Base-by-base conservation (phyloP, 768 basidiomycete species). In the Phlegmacium glaucopus region DNA sequence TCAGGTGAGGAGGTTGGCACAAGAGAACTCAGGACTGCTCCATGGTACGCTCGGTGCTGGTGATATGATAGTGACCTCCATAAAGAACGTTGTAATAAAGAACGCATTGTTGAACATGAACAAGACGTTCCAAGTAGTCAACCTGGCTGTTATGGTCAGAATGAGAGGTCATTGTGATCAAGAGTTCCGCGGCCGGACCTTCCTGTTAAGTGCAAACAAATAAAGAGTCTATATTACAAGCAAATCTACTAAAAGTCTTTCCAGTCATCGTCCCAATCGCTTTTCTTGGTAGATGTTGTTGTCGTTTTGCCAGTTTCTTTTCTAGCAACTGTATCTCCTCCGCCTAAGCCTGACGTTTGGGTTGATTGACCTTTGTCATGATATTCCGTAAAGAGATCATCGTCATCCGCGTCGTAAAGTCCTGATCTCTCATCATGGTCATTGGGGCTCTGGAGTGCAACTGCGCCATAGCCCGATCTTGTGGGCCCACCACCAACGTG, bases 241-340 rank as follows among this genome's bases (percentile, higher is more conserved):
- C 42, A 22, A 34, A n/a, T 11, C 34, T 35, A 57, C 71, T 79
- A 90, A 55, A 89, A 89, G 61, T 87, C 85, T 64, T 89, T 83
- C 87, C 87, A 90, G 41, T 87, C 87, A 51, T 84, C 83, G 51
- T 85, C 81, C 82, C 87, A 89, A 35, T 79, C 80, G 51, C 75
- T 79, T 42, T 72, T 72, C 60, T 77, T 77, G 50, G 73, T 72
- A 15, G 68, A 58, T 9, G 62, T 50, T 16, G 64, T 53, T 4
- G 67, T 57, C 8, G 60, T 51, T 11, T 45, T 27, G 61, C 16
- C 17, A 47, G 29, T 13, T 58, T 49, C 8, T 47, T 39, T 28
- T 47, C 44, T 4, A 44, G 39, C n/a, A n/a, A n/a, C n/a, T n/a
- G n/a, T n/a, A n/a, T n/a, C n/a, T 12, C 38, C 22, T 25, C 34